phyloP scores from a whole-genome alignment of 768 basidiomycete species.

The Favolaschia claudopus region DNA sequence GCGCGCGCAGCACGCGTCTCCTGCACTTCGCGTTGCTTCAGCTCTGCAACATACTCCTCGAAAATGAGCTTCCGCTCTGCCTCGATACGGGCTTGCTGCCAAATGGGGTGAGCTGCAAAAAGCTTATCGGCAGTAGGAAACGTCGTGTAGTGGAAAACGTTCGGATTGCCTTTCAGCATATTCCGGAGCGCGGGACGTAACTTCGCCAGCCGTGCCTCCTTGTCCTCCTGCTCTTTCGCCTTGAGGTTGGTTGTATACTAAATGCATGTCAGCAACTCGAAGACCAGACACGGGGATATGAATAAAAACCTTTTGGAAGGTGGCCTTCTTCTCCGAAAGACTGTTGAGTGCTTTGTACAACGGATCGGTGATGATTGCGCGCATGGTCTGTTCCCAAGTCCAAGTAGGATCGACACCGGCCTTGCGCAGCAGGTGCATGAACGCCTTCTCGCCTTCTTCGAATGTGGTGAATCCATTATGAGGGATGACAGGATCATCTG shows the following conservation, averaged over 20 bases:
- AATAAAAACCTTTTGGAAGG: slow-evolving; percentile 86
- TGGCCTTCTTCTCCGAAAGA: slow-evolving; percentile 92
- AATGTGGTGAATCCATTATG: slow-evolving; percentile 87
- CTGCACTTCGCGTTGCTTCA: slow-evolving; percentile 90
- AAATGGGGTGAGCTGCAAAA: slow-evolving; percentile 88
- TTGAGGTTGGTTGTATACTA: slow-evolving; percentile 83
- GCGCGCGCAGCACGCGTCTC: slow-evolving; percentile 79
- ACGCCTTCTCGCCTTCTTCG: slow-evolving; percentile 94
- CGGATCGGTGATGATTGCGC: slow-evolving; percentile 97
- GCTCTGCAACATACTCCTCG: slow-evolving; percentile 88
- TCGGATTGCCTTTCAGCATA: slow-evolving; percentile 86
- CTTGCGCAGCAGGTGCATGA: slow-evolving; percentile 87
- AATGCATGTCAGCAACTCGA: slow-evolving; percentile 11
- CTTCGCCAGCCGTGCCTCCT: slow-evolving; percentile 82
- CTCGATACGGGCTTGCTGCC: slow-evolving; percentile 87
- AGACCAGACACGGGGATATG: neutral
- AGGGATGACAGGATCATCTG: slow-evolving; percentile 88
- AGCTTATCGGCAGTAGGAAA: slow-evolving; percentile 88
- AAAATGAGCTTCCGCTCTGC: slow-evolving; percentile 88
- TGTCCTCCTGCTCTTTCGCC: slow-evolving; percentile 86
- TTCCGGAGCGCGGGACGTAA: slow-evolving; percentile 87
- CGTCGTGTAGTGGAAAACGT: slow-evolving; percentile 91
- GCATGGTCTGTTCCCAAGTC: slow-evolving; percentile 99
- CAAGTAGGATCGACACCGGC: slow-evolving; percentile 90
- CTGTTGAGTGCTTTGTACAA: slow-evolving; percentile 94